Base-by-base conservation (phyloP, 371 early-diverging fungal genomes). In the Mucor velutinosus region DNA sequence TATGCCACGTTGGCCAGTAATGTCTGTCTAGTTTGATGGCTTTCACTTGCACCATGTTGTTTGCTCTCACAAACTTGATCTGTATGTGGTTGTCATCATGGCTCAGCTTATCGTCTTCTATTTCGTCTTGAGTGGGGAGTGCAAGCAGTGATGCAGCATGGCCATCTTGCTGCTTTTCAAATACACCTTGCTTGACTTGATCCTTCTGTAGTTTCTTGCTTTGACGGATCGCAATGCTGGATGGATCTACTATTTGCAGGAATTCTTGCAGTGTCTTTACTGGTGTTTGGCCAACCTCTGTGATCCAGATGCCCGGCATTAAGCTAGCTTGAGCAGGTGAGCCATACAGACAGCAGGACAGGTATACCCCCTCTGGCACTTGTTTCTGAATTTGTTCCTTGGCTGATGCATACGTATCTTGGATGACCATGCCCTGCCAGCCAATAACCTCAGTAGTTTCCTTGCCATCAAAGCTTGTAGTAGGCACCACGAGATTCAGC, bases 341-440 rank as follows among this genome's bases (percentile, higher is more conserved):
- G 2, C 95, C 95, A 62, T 84, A 79, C 19, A 86, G 77, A 32
- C 87, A 80, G 74, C 79, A 83, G 51, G 91, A 82, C 1, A 95
- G 88, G 76, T 95, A 96, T 11, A 95, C 90, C 5, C 84, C 82
- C 1, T 85, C 76, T 0, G 95, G 95, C 14, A 92, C 75, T 4
- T 76, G 66, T 7, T 86, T 84, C 35, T 63, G 72, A 27, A 89
- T 83, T 72, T 96, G 96, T 68, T 94, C 93, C 39, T 87, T 81
- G 1, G 93, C 95, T 0, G 95, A 93, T 15, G 84, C 72, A 74
- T 94, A 92, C 0, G 96, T 91, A 51, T 77, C 72, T 72, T 94
- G 93, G 17, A 95, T 75, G 8, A 93, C 66, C 7, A 95, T 93
- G 3, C 97, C 96, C 12, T 91, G 91, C 96, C 97, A 96, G 14